A percentile compares a stretch with the other conserved stretches of the same genome.
These are phyloP conservation scores for Sporodiniella umbellata DNA, from an alignment of 371 early-diverging fungal genomes.

Conservation along the genomic window DNA sequence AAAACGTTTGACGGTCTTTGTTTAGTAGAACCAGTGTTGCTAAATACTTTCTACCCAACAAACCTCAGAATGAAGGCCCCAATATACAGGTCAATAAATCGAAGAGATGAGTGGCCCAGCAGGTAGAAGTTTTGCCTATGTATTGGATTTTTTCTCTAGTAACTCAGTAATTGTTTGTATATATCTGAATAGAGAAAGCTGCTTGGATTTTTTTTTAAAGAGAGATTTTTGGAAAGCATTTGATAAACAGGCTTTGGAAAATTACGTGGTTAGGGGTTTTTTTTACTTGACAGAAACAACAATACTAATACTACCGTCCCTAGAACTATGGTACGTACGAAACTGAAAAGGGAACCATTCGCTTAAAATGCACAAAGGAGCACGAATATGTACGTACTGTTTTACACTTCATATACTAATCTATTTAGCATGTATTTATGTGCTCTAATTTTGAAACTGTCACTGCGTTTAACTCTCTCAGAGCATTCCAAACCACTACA, in stretches of 20 bases:
- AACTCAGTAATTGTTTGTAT: too few relatives aligned
- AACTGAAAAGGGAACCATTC: conserved; percentile 34
- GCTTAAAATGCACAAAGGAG: conserved; percentile 34
- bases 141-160: neutral
- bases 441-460: neutral
- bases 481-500: conserved; percentile 7
- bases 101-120: conserved; percentile 31
- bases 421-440: neutral
- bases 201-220: conserved; percentile 15
- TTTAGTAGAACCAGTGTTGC: conserved; percentile 32
- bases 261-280: conserved; percentile 27
- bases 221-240: conserved; percentile 32
- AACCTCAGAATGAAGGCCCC: conserved; percentile 12
- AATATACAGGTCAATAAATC: conserved; percentile 13
- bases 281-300: neutral
- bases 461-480: neutral
- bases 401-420: neutral
- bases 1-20: conserved; percentile 32
- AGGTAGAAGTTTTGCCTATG: conserved; percentile 6
- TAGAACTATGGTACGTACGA: conserved; percentile 43
- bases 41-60: conserved; percentile 5
- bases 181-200: conserved; percentile 29
- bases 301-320: too few relatives aligned
- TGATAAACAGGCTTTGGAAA: conserved; percentile 36
- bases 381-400: conserved; percentile 21